Conservation (phyloP, 2,329 filamentous ascomycete species). For the Xylariaceae sp. region DNA sequence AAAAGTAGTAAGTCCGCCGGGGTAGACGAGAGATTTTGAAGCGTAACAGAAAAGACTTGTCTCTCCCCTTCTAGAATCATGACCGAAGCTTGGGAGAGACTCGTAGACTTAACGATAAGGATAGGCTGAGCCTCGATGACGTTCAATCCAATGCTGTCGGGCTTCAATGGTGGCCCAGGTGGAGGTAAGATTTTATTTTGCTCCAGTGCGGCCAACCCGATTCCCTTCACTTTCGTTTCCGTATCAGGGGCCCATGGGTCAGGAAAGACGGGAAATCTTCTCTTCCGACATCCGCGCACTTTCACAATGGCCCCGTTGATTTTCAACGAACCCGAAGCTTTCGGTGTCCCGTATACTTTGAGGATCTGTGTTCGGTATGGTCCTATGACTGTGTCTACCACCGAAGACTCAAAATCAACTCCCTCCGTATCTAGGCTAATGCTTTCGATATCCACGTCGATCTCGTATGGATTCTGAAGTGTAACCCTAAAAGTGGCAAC, state of each 20-base stretch:
- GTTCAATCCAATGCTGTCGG: slow-evolving; percentile 62
- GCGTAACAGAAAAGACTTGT: slow-evolving; percentile 73
- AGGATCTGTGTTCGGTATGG: slow-evolving; percentile 83
- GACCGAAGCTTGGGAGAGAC: slow-evolving; percentile 78
- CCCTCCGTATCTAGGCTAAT: slow-evolving; percentile 76
- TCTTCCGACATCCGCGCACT: slow-evolving; percentile 78
- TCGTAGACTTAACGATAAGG: slow-evolving; percentile 73
- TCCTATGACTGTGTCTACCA: slow-evolving; percentile 70
- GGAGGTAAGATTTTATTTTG: slow-evolving; percentile 45
- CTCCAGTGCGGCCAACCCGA: slow-evolving; percentile 64
- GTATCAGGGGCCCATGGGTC: slow-evolving; percentile 73
- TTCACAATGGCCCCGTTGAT: slow-evolving; percentile 80
- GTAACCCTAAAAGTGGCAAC: slow-evolving; percentile 77
- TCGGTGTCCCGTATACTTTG: slow-evolving; percentile 69
- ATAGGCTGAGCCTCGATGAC: slow-evolving; percentile 81
- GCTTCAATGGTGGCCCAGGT: slow-evolving; percentile 47
- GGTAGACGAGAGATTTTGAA: slow-evolving; percentile 76
- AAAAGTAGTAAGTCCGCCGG: slow-evolving; percentile 84
- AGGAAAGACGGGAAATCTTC: slow-evolving; percentile 81
- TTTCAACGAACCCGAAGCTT: slow-evolving; percentile 66
- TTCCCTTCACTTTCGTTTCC: slow-evolving; percentile 75
- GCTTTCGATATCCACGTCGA: slow-evolving; percentile 86
- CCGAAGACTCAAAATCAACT: slow-evolving; percentile 67
- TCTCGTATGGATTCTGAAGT: slow-evolving; percentile 91
- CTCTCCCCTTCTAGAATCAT: slow-evolving; percentile 94